Evolutionary conservation across 768 basidiomycete genomes (phyloP).

Genomic region (Pholiota conissans): DNA sequence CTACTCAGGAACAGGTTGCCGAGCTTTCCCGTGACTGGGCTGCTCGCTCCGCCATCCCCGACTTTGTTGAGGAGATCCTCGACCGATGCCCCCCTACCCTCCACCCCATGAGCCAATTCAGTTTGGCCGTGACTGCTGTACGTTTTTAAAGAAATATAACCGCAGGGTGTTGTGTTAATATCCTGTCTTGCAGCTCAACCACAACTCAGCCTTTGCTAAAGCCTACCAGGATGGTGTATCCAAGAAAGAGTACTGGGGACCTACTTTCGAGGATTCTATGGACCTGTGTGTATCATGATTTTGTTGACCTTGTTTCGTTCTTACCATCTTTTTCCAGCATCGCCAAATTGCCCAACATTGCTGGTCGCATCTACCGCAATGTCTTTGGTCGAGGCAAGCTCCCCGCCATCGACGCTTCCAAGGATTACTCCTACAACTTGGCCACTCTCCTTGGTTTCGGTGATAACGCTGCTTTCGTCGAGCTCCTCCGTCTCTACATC

Average conservation of each 20-base stretch:
- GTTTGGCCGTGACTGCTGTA: conserved; percentile 92
- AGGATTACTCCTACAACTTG: conserved; percentile 91
- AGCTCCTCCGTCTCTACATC: conserved; percentile 93
- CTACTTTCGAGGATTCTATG: conserved; percentile 89
- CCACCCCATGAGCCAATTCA: conserved; percentile 99
- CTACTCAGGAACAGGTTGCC: conserved; percentile 84
- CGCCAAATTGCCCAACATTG: conserved; percentile 96
- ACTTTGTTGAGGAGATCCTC: conserved; percentile 95
- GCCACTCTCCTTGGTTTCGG: conserved; percentile 90
- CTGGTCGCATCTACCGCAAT: conserved; percentile 88
- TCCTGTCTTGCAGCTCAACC: conserved; percentile 61
- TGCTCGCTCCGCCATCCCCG: conserved; percentile 85
- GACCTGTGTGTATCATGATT: conserved; percentile 60
- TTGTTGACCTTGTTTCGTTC: conserved; percentile 1
- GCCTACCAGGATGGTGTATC: conserved; percentile 90
- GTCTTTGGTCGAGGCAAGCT: conserved; percentile 88
- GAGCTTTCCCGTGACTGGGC: conserved; percentile 94
- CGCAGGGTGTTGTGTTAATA: no score
- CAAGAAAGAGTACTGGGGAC: conserved; percentile 97
- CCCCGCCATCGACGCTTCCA: conserved; percentile 76
- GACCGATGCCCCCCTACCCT: conserved; percentile 92
- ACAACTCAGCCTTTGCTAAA: conserved; percentile 95
- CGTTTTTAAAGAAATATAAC: no score
- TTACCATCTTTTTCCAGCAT: conserved; percentile 52
- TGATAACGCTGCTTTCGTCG: conserved; percentile 84